These are phyloP conservation scores for Pichia manshurica DNA, from an alignment of 805 yeast species.

Conservation along the genomic window DNA sequence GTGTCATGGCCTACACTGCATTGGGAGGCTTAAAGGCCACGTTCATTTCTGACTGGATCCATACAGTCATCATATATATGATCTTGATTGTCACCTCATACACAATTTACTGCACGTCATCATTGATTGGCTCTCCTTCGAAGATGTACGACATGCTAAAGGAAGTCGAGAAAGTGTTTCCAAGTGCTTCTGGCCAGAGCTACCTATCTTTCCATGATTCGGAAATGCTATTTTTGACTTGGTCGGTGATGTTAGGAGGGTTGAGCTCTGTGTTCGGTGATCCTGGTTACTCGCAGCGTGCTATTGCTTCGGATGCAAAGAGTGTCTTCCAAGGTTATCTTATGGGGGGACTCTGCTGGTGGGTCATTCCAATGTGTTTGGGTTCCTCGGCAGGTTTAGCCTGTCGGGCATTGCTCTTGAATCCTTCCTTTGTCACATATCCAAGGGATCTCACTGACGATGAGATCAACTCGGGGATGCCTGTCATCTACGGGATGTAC, in stretches of 20 bases:
- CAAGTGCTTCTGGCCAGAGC: constrained; percentile 28
- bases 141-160: constrained; percentile 38
- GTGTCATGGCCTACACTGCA: constrained; percentile 43
- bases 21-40: constrained; percentile 52
- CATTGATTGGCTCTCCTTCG: constrained; percentile 40
- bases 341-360: constrained; percentile 35
- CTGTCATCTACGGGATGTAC: constrained; percentile 32
- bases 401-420: constrained; percentile 30
- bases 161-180: constrained; percentile 30
- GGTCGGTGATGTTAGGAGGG: constrained; percentile 32
- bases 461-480: constrained; percentile 37
- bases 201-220: constrained; percentile 30
- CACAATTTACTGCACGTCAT: constrained; percentile 32
- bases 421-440: constrained; percentile 35
- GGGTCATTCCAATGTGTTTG: constrained; percentile 32
- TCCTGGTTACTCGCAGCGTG: constrained; percentile 33
- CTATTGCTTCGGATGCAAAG: constrained; percentile 36
- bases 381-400: constrained; percentile 42
- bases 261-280: constrained; percentile 25
- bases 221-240: constrained; percentile 29
- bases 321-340: constrained; percentile 33
- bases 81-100: constrained; percentile 30
- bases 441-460: constrained; percentile 34
- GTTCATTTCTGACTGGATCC: constrained; percentile 48
- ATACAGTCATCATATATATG: constrained; percentile 34